phyloP scores from a whole-genome alignment of 148 eudicot species.

The Amaranthus cruentus region DNA sequence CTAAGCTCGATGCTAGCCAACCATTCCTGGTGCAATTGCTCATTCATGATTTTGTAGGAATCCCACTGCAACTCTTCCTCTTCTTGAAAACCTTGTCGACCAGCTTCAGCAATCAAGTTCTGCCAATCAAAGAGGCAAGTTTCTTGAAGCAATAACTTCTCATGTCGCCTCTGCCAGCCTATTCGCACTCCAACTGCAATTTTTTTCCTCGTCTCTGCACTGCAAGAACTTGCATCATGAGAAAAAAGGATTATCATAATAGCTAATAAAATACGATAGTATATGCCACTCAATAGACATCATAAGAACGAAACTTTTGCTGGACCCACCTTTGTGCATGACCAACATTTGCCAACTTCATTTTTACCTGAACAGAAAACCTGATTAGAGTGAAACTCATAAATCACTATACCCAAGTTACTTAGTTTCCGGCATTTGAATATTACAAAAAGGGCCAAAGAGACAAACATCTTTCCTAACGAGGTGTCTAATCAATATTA shows the following conservation, averaged over 20 bases:
- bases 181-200: conserved; percentile 68
- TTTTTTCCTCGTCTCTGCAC: conserved; percentile 69
- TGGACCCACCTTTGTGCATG: conserved; percentile 69
- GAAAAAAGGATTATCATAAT: neutral
- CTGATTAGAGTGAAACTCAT: conserved; percentile 15
- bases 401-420: neutral
- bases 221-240: conserved; percentile 28
- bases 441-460: neutral
- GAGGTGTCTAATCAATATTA: too few species aligned
- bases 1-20: conserved; percentile 57
- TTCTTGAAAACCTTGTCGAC: conserved; percentile 51
- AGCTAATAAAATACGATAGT: neutral
- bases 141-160: conserved; percentile 58
- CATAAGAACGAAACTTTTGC: neutral
- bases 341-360: conserved; percentile 62
- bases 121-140: conserved; percentile 73
- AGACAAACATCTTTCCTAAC: neutral
- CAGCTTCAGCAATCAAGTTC: conserved; percentile 71
- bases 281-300: neutral
- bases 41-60: conserved; percentile 56
- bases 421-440: neutral
- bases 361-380: conserved; percentile 60
- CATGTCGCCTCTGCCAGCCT: conserved; percentile 75
- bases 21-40: conserved; percentile 68
- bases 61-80: conserved; percentile 87